Percentiles rank a stretch among this genome's conserved stretches.
These are phyloP conservation scores for Linum usitatissimum DNA, from an alignment of 345 rosid species.

Conservation along the genomic window DNA sequence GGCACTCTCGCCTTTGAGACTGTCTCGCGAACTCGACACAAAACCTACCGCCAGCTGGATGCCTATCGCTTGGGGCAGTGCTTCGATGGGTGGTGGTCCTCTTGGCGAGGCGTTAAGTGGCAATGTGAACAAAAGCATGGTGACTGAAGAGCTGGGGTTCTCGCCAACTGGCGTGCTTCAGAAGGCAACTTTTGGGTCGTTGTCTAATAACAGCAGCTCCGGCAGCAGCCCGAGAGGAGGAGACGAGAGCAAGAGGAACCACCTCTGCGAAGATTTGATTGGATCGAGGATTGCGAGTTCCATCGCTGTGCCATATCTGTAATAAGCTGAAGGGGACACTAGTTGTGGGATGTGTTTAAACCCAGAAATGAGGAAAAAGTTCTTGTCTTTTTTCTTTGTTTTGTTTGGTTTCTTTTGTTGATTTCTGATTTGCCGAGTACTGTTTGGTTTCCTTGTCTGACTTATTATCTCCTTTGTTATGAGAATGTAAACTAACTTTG, in stretches of 20 bases:
- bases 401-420: too few species aligned
- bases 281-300: slow-evolving; percentile 22
- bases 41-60: slow-evolving; percentile 34
- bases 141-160: slow-evolving; percentile 30
- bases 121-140: slow-evolving; percentile 12
- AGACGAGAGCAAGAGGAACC: slow-evolving; percentile 28
- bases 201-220: slow-evolving; percentile 49
- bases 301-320: too few species aligned
- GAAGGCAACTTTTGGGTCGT: slow-evolving; percentile 37
- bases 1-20: slow-evolving; percentile 37
- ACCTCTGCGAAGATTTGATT: slow-evolving; percentile 19
- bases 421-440: too few species aligned
- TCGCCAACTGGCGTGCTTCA: slow-evolving; percentile 60
- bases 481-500: too few species aligned
- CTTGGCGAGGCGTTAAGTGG: slow-evolving; percentile 46
- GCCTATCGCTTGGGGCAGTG: slow-evolving; percentile 38
- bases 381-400: too few species aligned
- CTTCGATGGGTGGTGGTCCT: slow-evolving; percentile 45
- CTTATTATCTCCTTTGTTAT: too few species aligned
- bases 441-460: too few species aligned
- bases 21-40: slow-evolving; percentile 38
- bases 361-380: too few species aligned
- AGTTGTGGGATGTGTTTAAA: too few species aligned
- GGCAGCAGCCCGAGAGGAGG: slow-evolving; percentile 38
- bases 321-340: too few species aligned